Percentiles rank a stretch among this genome's conserved stretches.
phyloP scores from a whole-genome alignment of 441 rosid genomes.

The Daphne laureola region DNA sequence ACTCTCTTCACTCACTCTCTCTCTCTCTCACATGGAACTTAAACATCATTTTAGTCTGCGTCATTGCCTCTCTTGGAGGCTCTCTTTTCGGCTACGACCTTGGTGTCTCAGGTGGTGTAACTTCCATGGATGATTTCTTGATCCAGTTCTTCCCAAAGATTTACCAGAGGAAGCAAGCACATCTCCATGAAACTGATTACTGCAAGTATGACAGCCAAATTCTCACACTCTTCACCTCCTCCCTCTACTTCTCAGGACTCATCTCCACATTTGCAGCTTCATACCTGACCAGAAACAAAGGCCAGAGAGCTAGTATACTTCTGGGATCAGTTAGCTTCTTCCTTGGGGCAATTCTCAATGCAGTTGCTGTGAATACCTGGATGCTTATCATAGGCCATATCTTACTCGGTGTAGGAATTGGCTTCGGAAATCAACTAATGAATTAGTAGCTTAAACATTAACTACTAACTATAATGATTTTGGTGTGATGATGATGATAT shows the following conservation, averaged over 20 bases:
- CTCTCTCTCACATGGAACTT: too few species aligned
- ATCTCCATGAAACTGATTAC: slow-evolving; percentile 74
- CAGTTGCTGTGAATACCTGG: slow-evolving; percentile 50
- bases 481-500: too few species aligned
- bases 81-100: slow-evolving; percentile 83
- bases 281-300: slow-evolving; percentile 47
- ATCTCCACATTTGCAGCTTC: slow-evolving; percentile 70
- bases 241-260: slow-evolving; percentile 79
- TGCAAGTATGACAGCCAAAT: slow-evolving; percentile 78
- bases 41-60: slow-evolving; percentile 54
- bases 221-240: slow-evolving; percentile 77
- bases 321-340: slow-evolving; percentile 72
- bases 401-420: slow-evolving; percentile 70
- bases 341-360: slow-evolving; percentile 59
- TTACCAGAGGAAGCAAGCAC: slow-evolving; percentile 55
- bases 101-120: slow-evolving; percentile 95
- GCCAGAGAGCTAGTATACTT: slow-evolving; percentile 57
- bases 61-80: slow-evolving; percentile 65
- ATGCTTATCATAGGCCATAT: slow-evolving; percentile 69
- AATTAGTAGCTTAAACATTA: too few species aligned
- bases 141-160: slow-evolving; percentile 62
- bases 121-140: slow-evolving; percentile 95
- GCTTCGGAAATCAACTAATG: slow-evolving; percentile 84
- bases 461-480: too few species aligned
- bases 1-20: too few species aligned